phyloP scores from a whole-genome alignment of 2,329 filamentous ascomycete species.

The Lasiodiplodia gonubiensis region DNA sequence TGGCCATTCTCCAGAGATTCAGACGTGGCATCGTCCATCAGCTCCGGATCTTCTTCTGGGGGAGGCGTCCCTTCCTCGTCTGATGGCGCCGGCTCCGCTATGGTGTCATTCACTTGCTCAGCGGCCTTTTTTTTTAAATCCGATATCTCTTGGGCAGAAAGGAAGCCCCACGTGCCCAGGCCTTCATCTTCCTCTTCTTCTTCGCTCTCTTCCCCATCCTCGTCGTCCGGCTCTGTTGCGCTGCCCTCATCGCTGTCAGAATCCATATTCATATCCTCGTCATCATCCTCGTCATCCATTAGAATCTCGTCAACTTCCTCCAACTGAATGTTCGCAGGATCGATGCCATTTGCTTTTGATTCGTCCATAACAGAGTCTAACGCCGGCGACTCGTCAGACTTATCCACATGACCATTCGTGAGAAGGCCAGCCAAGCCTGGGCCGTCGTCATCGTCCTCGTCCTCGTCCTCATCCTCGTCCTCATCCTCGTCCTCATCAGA shows the following conservation, averaged over 20 bases:
- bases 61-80: constrained; percentile 33
- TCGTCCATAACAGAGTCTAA: constrained; percentile 10
- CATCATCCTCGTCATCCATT: constrained; percentile 36
- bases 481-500: constrained; percentile 42
- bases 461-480: constrained; percentile 38
- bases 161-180: constrained; percentile 24
- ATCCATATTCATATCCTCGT: constrained; percentile 25
- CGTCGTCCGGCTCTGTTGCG: constrained; percentile 23
- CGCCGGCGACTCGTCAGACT: not conserved
- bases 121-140: constrained; percentile 27
- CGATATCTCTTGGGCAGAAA: constrained; percentile 24
- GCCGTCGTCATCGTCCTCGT: constrained; percentile 38
- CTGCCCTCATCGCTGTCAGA: constrained; percentile 32
- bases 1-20: constrained; percentile 8
- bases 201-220: constrained; percentile 51
- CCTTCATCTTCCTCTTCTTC: constrained; percentile 42
- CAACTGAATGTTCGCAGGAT: constrained; percentile 45
- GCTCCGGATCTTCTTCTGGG: constrained; percentile 12
- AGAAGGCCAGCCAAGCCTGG: constrained; percentile 27
- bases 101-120: constrained; percentile 30
- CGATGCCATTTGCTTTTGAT: constrained; percentile 35
- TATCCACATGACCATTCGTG: constrained; percentile 19
- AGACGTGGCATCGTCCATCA: not conserved
- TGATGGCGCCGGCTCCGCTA: constrained; percentile 41
- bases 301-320: constrained; percentile 50